A percentile compares a stretch with the other conserved stretches of the same genome.
These are phyloP conservation scores for Magnusiomyces tetraspermus DNA, from an alignment of 1,139 yeast genomes.

Conservation along the genomic window DNA sequence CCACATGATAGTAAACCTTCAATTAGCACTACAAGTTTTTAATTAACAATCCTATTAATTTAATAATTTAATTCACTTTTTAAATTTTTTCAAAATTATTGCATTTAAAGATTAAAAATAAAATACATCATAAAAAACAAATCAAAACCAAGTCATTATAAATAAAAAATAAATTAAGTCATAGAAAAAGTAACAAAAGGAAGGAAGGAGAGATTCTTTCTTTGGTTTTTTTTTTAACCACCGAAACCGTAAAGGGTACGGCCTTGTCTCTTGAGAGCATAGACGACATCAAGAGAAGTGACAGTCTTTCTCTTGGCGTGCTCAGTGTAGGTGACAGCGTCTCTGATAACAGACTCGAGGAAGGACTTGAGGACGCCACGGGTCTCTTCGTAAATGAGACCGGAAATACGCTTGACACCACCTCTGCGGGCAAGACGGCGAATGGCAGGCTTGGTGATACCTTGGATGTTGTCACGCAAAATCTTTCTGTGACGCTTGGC, in stretches of 20 bases:
- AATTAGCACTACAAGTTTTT: too few species aligned
- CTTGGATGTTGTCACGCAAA: constrained; percentile 98
- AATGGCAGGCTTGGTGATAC: constrained; percentile 99
- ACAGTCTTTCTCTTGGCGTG: constrained; percentile 99
- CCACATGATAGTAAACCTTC: too few species aligned
- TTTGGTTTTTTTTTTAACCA: constrained; percentile 73
- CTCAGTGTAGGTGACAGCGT: constrained; percentile 98
- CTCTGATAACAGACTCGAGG: constrained; percentile 96
- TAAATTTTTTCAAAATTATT: too few species aligned
- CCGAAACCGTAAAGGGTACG: constrained; percentile 99
- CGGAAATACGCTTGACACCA: constrained; percentile 99
- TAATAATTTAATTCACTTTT: too few species aligned
- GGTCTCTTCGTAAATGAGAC: constrained; percentile 97
- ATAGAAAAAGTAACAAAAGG: too few species aligned
- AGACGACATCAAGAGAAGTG: constrained; percentile 95
- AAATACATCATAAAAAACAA: not conserved
- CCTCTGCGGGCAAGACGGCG: constrained; percentile 99
- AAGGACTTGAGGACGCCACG: constrained; percentile 93
- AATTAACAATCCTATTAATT: too few species aligned
- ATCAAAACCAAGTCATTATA: not conserved
- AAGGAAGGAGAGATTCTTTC: too few species aligned
- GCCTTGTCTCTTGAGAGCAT: constrained; percentile 99
- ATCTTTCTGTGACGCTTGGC: constrained; percentile 99
- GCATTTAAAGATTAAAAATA: not conserved
- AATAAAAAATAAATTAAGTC: too few species aligned